Percentiles rank a stretch among this genome's conserved stretches.
Conservation (phyloP, 345 rosid genomes). For the Passiflora organensis region DNA sequence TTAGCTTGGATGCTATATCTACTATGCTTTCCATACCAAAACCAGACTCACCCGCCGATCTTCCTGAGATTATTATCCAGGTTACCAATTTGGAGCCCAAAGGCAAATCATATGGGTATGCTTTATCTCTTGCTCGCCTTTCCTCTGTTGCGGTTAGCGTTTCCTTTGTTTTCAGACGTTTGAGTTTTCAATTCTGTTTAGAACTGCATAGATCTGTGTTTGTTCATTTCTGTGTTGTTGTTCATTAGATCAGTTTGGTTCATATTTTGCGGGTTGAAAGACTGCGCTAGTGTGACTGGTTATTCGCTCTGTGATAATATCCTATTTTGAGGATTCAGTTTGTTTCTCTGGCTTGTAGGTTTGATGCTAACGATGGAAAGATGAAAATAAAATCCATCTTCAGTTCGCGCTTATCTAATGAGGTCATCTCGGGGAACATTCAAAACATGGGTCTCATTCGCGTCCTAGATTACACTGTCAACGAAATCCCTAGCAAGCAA, state of each 20-base stretch:
- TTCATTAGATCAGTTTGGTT: not conserved
- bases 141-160: not conserved
- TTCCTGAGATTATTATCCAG: constrained; percentile 60
- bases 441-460: constrained; percentile 71
- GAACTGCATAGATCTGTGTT: no score
- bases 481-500: constrained; percentile 76
- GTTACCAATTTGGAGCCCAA: constrained; percentile 75
- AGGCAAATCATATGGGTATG: constrained; percentile 75
- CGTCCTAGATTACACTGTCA: constrained; percentile 65
- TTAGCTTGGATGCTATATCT: constrained; percentile 59
- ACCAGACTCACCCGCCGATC: constrained; percentile 48
- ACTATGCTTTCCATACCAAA: constrained; percentile 53
- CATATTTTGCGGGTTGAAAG: not conserved
- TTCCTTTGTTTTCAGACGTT: no score
- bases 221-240: not conserved
- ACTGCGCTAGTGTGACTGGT: no score
- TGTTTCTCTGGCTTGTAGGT: constrained; percentile 34
- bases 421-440: constrained; percentile 57
- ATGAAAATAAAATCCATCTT: constrained; percentile 56
- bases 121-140: not conserved
- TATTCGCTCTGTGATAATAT: not conserved
- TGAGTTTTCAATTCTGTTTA: no score
- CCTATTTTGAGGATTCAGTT: not conserved
- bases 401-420: constrained; percentile 53
- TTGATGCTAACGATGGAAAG: constrained; percentile 79